Evolutionary conservation across 352 stramenopile species (phyloP).

Genomic region (Phytophthora pisi): DNA sequence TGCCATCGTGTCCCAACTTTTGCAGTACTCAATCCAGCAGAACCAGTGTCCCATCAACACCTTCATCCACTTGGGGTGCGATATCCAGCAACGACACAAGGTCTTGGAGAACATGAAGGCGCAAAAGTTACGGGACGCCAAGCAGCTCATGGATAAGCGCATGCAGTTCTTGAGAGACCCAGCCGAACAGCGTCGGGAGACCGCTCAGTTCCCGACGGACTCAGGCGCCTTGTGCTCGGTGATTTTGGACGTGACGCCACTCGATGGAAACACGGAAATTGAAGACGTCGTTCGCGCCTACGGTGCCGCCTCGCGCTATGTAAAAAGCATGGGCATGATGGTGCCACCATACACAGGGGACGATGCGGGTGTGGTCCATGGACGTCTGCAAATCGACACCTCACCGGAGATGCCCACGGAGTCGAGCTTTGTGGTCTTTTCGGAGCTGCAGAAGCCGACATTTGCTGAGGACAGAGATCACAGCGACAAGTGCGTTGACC

Average conservation of each 20-base stretch:
- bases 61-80: conserved; percentile 50
- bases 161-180: conserved; percentile 50
- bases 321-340: conserved; percentile 17
- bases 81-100: conserved; percentile 38
- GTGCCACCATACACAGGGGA: conserved; percentile 26
- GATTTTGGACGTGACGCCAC: conserved; percentile 37
- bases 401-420: conserved; percentile 35
- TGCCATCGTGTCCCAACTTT: conserved; percentile 1
- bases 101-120: conserved; percentile 51
- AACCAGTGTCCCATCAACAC: conserved; percentile 47
- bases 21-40: conserved; percentile 37
- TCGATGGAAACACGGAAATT: conserved; percentile 22
- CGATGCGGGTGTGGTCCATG: conserved; percentile 30
- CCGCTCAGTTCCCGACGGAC: conserved; percentile 36
- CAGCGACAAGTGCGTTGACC: conserved; percentile 2
- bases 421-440: conserved; percentile 44
- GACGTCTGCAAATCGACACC: conserved; percentile 31
- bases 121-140: conserved; percentile 52
- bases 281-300: conserved; percentile 22
- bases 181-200: conserved; percentile 30
- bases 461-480: conserved; percentile 1
- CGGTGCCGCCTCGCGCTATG: conserved; percentile 14
- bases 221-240: conserved; percentile 39
- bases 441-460: conserved; percentile 25
- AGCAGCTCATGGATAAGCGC: conserved; percentile 51